phyloP scores from a whole-genome alignment of 345 rosid species.

The Syzygium aqueum region DNA sequence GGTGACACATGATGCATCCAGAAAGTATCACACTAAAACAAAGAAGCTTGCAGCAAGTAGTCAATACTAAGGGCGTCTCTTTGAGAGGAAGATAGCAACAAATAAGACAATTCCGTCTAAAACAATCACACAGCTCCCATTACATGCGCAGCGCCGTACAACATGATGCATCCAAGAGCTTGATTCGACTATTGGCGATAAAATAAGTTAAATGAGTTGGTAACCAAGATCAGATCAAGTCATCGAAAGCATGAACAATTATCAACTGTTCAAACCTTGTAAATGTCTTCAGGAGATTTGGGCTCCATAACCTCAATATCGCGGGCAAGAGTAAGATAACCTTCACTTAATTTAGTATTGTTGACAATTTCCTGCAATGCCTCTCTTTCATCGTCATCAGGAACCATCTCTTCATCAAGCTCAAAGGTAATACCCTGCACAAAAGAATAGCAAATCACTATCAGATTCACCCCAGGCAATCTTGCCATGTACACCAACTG shows the following conservation, averaged over 20 bases:
- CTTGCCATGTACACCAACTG: neutral
- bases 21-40: neutral
- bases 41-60: neutral
- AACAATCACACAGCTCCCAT: neutral
- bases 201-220: neutral
- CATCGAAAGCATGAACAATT: neutral
- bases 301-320: slow-evolving; percentile 99
- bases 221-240: neutral
- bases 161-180: neutral
- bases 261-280: slow-evolving; percentile 49
- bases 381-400: slow-evolving; percentile 56
- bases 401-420: slow-evolving; percentile 61
- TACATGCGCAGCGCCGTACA: neutral
- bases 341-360: slow-evolving; percentile 71
- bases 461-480: neutral
- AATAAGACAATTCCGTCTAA: neutral
- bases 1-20: neutral
- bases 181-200: neutral
- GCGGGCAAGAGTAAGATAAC: slow-evolving; percentile 91
- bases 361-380: slow-evolving; percentile 73
- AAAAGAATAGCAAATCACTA: neutral
- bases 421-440: slow-evolving; percentile 63
- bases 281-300: slow-evolving; percentile 91
- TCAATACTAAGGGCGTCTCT: neutral
- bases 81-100: neutral